These are phyloP conservation scores for Persicaria tinctoria DNA, from an alignment of 148 eudicot species.

Conservation along the genomic window DNA sequence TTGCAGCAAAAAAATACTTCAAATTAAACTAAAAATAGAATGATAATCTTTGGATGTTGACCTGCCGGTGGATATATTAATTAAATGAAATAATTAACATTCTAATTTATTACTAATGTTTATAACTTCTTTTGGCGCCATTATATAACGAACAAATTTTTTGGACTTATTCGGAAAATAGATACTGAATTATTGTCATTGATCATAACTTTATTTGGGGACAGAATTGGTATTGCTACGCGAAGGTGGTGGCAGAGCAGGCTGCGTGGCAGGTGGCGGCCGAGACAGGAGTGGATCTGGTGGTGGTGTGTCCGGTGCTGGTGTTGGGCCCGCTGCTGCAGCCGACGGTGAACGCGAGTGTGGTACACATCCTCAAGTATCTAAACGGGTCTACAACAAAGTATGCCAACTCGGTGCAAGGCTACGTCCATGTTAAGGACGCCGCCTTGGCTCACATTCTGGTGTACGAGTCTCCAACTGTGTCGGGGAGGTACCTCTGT, in stretches of 20 bases:
- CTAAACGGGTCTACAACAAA: constrained; percentile 76
- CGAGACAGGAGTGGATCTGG: constrained; percentile 65
- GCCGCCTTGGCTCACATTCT: constrained; percentile 81
- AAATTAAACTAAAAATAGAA: too few species aligned
- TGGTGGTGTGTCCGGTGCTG: constrained; percentile 69
- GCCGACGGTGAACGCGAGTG: constrained; percentile 72
- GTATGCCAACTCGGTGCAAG: constrained; percentile 72
- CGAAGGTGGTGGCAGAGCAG: constrained; percentile 83
- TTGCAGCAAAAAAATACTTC: constrained; percentile 37
- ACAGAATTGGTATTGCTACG: constrained; percentile 95
- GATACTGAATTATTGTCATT: too few species aligned
- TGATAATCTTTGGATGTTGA: too few species aligned
- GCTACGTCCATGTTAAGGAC: constrained; percentile 74
- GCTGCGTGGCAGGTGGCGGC: constrained; percentile 74
- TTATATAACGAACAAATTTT: too few species aligned
- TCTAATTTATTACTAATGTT: not conserved
- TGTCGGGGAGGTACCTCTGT: constrained; percentile 67
- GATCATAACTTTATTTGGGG: too few species aligned
- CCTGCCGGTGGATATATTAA: too few species aligned
- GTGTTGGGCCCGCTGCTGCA: constrained; percentile 79
- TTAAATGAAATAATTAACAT: not conserved
- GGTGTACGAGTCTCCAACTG: constrained; percentile 55
- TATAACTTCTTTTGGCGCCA: too few species aligned
- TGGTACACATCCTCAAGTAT: constrained; percentile 71
- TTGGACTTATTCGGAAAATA: too few species aligned